A percentile compares a stretch with the other conserved stretches of the same genome.
These are phyloP conservation scores for Xanthoconium stramineum DNA, from an alignment of 768 basidiomycete genomes.

Conservation along the genomic window DNA sequence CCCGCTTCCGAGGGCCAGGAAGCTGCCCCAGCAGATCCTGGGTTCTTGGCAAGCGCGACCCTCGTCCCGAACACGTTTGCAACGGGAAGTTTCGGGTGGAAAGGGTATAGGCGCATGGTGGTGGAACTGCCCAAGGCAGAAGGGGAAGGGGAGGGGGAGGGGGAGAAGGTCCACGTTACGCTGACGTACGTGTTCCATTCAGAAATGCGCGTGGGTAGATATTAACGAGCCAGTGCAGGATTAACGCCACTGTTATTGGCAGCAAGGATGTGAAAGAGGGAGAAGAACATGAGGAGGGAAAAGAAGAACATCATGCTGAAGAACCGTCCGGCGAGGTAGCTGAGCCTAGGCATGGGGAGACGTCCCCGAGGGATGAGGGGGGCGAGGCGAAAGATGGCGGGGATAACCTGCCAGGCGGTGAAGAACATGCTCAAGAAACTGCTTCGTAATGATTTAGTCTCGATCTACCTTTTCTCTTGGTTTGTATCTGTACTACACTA, in stretches of 20 bases:
- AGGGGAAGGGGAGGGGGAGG: constrained; percentile 38
- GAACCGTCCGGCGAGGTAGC: constrained; percentile 26
- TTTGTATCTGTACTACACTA: not conserved
- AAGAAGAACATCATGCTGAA: constrained; percentile 29
- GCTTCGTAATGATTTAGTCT: constrained; percentile 7
- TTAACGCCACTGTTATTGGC: constrained; percentile 74
- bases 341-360: constrained; percentile 25
- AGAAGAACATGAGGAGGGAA: constrained; percentile 34
- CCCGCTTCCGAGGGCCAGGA: constrained; percentile 37
- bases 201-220: not conserved
- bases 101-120: constrained; percentile 63
- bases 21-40: constrained; percentile 47
- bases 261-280: constrained; percentile 54
- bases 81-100: constrained; percentile 86
- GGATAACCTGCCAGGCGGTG: constrained; percentile 18
- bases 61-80: constrained; percentile 59
- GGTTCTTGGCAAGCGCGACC: constrained; percentile 54
- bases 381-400: constrained; percentile 23
- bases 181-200: constrained; percentile 54
- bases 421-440: constrained; percentile 17
- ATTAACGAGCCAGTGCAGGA: constrained; percentile 36
- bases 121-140: constrained; percentile 58
- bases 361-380: constrained; percentile 15
- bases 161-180: constrained; percentile 70
- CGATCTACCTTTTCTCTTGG: constrained; percentile 6